phyloP scores from a whole-genome alignment of 2,329 filamentous ascomycete genomes.

The Didymella glomerata region DNA sequence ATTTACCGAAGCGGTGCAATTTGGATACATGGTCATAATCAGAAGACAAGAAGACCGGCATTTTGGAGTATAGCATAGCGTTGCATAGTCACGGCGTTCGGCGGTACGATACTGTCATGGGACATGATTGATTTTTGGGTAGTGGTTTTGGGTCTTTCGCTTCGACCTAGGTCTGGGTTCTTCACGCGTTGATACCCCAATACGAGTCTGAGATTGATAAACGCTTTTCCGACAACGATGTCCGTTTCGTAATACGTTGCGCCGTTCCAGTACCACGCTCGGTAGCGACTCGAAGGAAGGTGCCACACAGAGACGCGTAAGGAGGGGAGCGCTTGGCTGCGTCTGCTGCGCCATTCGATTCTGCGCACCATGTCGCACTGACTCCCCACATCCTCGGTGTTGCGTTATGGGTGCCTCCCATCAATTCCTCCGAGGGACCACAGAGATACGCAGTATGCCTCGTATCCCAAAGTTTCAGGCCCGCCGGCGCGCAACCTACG shows the following conservation, averaged over 20 bases:
- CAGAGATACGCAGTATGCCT: background rate
- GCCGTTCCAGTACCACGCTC: background rate
- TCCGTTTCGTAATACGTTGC: background rate
- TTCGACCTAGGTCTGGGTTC: constrained; percentile 29
- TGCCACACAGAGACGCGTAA: background rate
- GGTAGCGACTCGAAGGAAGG: background rate
- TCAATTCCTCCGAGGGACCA: too few species aligned
- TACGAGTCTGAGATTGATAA: constrained; percentile 23
- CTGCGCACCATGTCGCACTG: background rate
- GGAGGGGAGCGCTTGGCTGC: background rate
- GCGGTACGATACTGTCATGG: constrained; percentile 13
- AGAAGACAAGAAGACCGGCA: constrained; percentile 35
- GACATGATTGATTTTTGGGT: constrained; percentile 8
- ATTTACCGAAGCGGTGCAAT: constrained; percentile 29
- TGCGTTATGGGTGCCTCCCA: background rate
- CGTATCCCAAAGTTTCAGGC: constrained; percentile 3
- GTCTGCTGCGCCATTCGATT: constrained; percentile 1
- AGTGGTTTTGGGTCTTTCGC: constrained; percentile 4
- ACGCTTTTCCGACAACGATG: background rate
- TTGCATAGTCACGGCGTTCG: constrained; percentile 38
- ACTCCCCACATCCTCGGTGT: background rate
- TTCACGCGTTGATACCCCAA: constrained; percentile 37
- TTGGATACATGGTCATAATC: constrained; percentile 43
- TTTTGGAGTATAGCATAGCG: constrained; percentile 15
- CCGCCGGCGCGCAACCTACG: background rate